Base-by-base conservation (phyloP, 352 stramenopile genomes). In the Thalassiosira livingstoniorum region DNA sequence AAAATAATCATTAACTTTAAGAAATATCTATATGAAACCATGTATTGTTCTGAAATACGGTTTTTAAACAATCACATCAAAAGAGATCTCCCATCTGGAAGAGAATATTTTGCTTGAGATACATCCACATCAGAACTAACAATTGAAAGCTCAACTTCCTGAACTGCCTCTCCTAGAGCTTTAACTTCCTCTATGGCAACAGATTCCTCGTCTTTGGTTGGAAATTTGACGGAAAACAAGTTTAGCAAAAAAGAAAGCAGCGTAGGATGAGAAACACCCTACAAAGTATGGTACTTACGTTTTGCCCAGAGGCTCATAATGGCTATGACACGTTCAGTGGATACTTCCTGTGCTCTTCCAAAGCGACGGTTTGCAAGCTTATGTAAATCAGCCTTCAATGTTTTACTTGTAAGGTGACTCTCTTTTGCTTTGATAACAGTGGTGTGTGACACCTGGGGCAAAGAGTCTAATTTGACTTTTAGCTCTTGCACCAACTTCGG, bases 381-480 rank as follows among this genome's bases (percentile, higher is more conserved):
- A 43, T 89, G 75, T 32, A 94, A 75, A 64, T 93, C 90, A 61
- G 77, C 42, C 75, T 94, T 94, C 0, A 94, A 61, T 27, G 71
- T 60, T 78, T 94, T 94, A 70, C 86, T 92, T 69, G 82, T 66
- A 34, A 94, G 71, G 68, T 94, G 90, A 43, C 78, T 77, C 79
- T 93, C 90, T 85, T 94, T 94, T 32, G 82, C 72, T 77, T 92
- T 88, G 54, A 91, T 90, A 11, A 94, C 87, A 32, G 75, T 88
- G 18, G 90, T 93, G 61, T 94, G 88, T 34, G 90, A 90, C 35
- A 94, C 90, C 61, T 87, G 77, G 4, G 80, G 60, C 55, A 94
- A 68, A 21, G 53, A 62, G 69, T 92, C 86, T 21, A 92, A 75
- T 64, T 94, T 94, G 1, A 73, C 79, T 71, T 91, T 84, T 2